These are phyloP conservation scores for Eutrema yunnanense DNA, from an alignment of 345 rosid species.

Conservation along the genomic window DNA sequence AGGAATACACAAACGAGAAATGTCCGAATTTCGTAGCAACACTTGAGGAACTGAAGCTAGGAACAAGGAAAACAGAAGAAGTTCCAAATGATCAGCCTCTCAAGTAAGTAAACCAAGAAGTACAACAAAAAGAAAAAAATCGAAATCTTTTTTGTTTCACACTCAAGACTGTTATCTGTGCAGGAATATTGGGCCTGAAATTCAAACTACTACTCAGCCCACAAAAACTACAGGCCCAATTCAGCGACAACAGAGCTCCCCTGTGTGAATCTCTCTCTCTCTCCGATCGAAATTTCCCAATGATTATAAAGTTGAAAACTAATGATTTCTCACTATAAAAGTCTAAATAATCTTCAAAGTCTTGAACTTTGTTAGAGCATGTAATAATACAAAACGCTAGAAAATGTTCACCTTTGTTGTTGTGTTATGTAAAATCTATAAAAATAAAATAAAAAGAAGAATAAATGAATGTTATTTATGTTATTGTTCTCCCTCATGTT, in stretches of 20 bases:
- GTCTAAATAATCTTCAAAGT: background rate
- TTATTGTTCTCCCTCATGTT: background rate
- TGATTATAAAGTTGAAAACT: background rate
- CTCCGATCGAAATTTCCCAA: background rate
- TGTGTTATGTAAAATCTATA: background rate
- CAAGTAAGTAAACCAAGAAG: background rate
- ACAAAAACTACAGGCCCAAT: background rate
- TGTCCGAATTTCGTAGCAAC: conserved; percentile 9
- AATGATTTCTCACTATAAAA: background rate
- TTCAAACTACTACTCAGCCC: background rate
- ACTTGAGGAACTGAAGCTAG: background rate
- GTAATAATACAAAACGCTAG: background rate
- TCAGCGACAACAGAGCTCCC: background rate
- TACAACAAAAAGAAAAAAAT: background rate
- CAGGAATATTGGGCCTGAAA: background rate
- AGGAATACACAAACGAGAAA: background rate
- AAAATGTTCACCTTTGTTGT: background rate
- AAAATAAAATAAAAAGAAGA: background rate
- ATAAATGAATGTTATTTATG: background rate
- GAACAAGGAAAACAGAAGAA: background rate
- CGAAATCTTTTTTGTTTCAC: background rate
- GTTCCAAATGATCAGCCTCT: background rate
- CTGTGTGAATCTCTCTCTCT: background rate
- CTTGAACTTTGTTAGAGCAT: background rate
- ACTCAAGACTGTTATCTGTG: background rate